Percentiles rank a stretch among this genome's conserved stretches.
These are phyloP conservation scores for Tulasnella calospora DNA, from an alignment of 768 basidiomycete genomes.

Conservation along the genomic window DNA sequence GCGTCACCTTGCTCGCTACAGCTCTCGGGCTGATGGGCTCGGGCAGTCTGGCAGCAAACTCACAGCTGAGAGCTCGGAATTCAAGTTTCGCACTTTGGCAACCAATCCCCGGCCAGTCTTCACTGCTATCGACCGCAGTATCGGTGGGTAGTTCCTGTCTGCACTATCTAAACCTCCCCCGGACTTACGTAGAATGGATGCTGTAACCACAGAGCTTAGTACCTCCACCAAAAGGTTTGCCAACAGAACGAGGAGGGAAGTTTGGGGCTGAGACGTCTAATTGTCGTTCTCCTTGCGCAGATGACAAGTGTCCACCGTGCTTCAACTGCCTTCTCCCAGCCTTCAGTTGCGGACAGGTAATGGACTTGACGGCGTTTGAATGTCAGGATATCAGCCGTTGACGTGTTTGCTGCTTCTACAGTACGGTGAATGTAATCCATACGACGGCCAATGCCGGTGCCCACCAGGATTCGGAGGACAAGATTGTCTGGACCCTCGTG, in stretches of 20 bases:
- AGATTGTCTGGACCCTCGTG: slow-evolving; percentile 89
- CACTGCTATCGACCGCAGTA: background rate
- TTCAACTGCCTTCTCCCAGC: slow-evolving; percentile 94
- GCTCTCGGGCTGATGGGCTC: slow-evolving; percentile 3
- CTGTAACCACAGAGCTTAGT: background rate
- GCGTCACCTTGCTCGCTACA: slow-evolving; percentile 3
- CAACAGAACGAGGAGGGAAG: background rate
- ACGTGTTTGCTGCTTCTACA: slow-evolving; percentile 25
- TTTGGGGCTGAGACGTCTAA: background rate
- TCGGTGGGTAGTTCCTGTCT: background rate
- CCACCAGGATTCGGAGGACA: slow-evolving; percentile 97
- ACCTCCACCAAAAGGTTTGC: slow-evolving; percentile 1
- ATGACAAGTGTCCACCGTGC: slow-evolving; percentile 50
- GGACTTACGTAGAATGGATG: background rate
- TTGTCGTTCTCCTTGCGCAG: background rate
- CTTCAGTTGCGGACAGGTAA: slow-evolving; percentile 79
- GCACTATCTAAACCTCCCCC: background rate
- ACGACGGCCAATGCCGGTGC: slow-evolving; percentile 94
- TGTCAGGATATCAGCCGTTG: background rate
- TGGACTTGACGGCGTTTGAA: background rate
- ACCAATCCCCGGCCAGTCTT: slow-evolving; percentile 1
- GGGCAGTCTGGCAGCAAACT: background rate
- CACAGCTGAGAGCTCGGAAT: background rate
- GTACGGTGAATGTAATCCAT: slow-evolving; percentile 83
- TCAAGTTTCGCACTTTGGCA: slow-evolving; percentile 16